Evolutionary conservation across 768 basidiomycete species (phyloP).

Genomic region (Vishniacozyma victoriae): DNA sequence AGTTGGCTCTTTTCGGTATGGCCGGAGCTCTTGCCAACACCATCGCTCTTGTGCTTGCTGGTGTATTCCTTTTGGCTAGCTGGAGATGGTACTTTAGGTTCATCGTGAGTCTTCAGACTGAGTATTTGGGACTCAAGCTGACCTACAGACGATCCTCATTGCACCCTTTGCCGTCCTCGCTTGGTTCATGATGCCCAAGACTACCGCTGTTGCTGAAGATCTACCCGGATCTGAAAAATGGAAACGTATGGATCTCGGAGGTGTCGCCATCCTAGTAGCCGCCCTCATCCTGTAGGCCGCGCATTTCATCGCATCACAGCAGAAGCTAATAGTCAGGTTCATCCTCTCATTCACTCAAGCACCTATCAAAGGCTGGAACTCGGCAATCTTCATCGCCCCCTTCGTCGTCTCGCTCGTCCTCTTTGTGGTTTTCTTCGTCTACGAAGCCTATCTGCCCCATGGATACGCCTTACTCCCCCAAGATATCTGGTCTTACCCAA

Average conservation of each 20-base stretch:
- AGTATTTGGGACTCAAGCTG: not conserved
- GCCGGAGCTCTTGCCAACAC: conserved; percentile 38
- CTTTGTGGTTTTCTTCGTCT: conserved; percentile 32
- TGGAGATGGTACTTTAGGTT: conserved; percentile 47
- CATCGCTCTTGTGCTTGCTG: conserved; percentile 37
- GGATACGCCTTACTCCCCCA: conserved; percentile 38
- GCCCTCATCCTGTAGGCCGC: conserved; percentile 30
- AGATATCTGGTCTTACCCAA: conserved; percentile 36
- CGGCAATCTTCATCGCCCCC: conserved; percentile 40
- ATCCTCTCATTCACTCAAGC: conserved; percentile 43
- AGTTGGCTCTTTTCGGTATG: conserved; percentile 42
- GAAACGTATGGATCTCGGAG: conserved; percentile 41
- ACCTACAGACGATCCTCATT: conserved; percentile 8
- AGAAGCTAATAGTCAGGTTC: no score
- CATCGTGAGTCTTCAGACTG: conserved; percentile 13
- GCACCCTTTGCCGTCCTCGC: conserved; percentile 31
- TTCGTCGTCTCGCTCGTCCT: conserved; percentile 34
- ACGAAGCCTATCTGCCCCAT: conserved; percentile 25
- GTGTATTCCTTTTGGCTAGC: conserved; percentile 36
- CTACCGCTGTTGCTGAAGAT: conserved; percentile 34
- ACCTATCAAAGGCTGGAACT: conserved; percentile 31
- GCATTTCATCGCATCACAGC: no score
- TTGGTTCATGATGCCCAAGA: conserved; percentile 39
- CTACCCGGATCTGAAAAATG: conserved; percentile 29
- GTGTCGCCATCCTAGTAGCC: conserved; percentile 33